Evolutionary conservation across 2,329 filamentous ascomycete species (phyloP).

Genomic region (Colletotrichum viniferum): DNA sequence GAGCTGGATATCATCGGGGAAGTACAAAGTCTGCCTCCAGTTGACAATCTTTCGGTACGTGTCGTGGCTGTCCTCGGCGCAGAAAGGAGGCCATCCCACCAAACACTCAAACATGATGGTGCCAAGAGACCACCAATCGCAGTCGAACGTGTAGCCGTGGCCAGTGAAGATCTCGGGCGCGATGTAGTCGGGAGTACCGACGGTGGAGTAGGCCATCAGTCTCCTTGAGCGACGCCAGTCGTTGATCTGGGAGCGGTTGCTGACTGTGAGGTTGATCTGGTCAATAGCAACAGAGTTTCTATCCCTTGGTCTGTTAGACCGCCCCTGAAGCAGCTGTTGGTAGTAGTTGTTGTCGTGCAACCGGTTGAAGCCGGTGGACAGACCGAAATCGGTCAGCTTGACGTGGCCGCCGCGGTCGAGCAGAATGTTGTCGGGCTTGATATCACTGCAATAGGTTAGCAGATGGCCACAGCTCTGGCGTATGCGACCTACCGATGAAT

Average conservation of each 20-base stretch:
- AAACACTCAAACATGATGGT: slow-evolving; percentile 99
- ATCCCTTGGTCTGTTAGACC: slow-evolving; percentile 75
- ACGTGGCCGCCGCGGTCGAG: slow-evolving; percentile 95
- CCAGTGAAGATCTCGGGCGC: slow-evolving; percentile 98
- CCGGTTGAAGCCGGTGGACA: slow-evolving; percentile 97
- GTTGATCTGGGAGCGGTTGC: slow-evolving; percentile 97
- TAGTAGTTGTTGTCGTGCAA: slow-evolving; percentile 99
- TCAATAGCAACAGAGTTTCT: slow-evolving; percentile 94
- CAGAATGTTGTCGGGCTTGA: slow-evolving; percentile 98
- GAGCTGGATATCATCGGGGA: slow-evolving; percentile 92
- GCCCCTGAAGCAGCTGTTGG: slow-evolving; percentile 88
- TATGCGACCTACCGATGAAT: slow-evolving; percentile 85
- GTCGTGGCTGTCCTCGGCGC: slow-evolving; percentile 95
- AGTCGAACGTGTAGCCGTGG: slow-evolving; percentile 94
- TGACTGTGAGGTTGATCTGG: slow-evolving; percentile 97
- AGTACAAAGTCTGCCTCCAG: slow-evolving; percentile 94
- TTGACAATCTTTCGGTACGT: slow-evolving; percentile 99
- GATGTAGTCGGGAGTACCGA: slow-evolving; percentile 98
- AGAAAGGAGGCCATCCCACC: slow-evolving; percentile 98
- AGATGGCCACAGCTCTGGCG: no score
- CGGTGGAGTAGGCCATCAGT: slow-evolving; percentile 96
- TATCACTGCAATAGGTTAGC: slow-evolving; percentile 68
- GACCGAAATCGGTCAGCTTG: slow-evolving; percentile 96
- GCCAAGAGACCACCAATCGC: slow-evolving; percentile 98
- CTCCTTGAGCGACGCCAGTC: slow-evolving; percentile 97